These are phyloP conservation scores for Lanmaoa rubissima DNA, from an alignment of 768 basidiomycete species.

Conservation along the genomic window DNA sequence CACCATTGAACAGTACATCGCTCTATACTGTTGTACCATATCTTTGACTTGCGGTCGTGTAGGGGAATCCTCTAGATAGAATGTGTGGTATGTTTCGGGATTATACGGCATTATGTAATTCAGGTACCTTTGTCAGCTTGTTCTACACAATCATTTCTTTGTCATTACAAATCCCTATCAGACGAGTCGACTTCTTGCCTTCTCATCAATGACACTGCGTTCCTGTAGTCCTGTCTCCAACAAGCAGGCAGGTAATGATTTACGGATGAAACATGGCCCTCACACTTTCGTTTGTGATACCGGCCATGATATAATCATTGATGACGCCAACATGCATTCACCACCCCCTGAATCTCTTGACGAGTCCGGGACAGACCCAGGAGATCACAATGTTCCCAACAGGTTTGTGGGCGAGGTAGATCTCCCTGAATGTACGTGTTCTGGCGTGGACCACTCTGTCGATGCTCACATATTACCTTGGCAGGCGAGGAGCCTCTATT, in stretches of 20 bases:
- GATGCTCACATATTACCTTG: neutral
- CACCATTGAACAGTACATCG: neutral
- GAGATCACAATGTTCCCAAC: neutral
- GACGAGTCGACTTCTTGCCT: neutral
- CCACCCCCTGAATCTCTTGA: neutral
- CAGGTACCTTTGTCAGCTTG: too few relatives aligned
- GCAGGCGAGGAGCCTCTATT: constrained; percentile 71
- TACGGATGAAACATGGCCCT: neutral
- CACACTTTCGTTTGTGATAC: neutral
- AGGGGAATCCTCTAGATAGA: neutral
- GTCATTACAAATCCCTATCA: too few relatives aligned
- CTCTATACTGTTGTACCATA: neutral
- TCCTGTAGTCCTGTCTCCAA: neutral
- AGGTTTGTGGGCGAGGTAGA: constrained; percentile 21
- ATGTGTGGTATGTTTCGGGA: neutral
- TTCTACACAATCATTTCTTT: too few relatives aligned
- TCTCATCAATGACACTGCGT: neutral
- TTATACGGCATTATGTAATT: neutral
- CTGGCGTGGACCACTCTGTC: neutral
- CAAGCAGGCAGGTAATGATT: constrained; percentile 4
- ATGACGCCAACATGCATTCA: constrained; percentile 1
- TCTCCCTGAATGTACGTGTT: constrained; percentile 18
- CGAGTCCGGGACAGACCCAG: neutral
- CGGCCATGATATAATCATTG: neutral
- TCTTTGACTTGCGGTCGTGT: neutral